Evolutionary conservation across 2,329 filamentous ascomycete species (phyloP), one percentile per base, ranked within the genome.

Genomic region (Penicillium olsonii): DNA sequence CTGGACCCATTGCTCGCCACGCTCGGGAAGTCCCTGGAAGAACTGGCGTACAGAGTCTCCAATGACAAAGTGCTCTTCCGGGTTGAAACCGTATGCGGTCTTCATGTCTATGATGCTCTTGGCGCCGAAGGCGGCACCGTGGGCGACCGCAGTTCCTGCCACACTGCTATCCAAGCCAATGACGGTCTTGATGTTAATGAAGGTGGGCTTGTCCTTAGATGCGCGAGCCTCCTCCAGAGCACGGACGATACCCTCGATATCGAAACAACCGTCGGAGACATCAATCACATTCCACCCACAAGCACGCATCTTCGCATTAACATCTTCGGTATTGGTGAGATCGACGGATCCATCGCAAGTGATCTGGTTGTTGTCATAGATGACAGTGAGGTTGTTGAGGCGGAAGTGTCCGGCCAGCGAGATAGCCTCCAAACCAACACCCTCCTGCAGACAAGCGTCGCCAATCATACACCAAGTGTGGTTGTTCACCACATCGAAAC

Each of bases 291-390:
- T 59, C 78, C 79, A 84, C 3, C 79, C 78, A 27, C 72, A 78
- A 6, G 80, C 80, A 5, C 73, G 67, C 80, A 84, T 83, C 65
- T 83, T 84, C 6, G 70, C 64, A 46, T 82, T 81, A 53, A 81
- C 68, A 37, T 83, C 78, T 54, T 83, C 80, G 0, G 73, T 78
- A 50, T 80, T 80, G 4, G 73, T 74, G 35, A 75, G 69, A 58
- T 83, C 79, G 2, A 82, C 72, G 1, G 74, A 75, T 6, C 81
- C 80, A 54, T 83, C 81, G 55, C 80, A 83, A 1, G 79, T 82
- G 38, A 83, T 68, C 57, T 80, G 76, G 60, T 83, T 83, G 65
- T 84, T 82, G 53, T 83, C 81, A 53, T 83, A 83, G 31, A 82
- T 76, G 18, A 83, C 67, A 3, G 75, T 75, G 1, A 84, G 68